phyloP scores from a whole-genome alignment of 2,329 filamentous ascomycete species.

The Clonostachys rosea region DNA sequence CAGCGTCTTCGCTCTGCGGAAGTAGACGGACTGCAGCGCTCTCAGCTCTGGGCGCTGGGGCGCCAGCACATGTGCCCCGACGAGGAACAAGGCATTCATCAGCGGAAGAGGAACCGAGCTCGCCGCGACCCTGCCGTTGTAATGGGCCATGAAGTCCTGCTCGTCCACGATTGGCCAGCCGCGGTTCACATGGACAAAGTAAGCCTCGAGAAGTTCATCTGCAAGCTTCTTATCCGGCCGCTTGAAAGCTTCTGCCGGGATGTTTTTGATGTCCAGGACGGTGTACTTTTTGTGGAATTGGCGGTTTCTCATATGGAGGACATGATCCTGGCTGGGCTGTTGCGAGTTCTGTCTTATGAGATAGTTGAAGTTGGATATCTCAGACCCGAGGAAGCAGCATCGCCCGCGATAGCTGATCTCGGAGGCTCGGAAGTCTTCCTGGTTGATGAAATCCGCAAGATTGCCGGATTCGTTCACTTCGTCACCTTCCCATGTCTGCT shows the following conservation, averaged over 20 bases:
- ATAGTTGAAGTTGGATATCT: conserved; percentile 51
- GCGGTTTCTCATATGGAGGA: conserved; percentile 25
- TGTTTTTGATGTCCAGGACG: conserved; percentile 28
- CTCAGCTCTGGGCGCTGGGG: conserved; percentile 32
- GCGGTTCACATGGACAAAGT: conserved; percentile 43
- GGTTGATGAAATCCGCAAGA: conserved; percentile 44
- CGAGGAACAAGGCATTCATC: conserved; percentile 43
- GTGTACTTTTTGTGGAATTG: conserved; percentile 27
- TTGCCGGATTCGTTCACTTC: conserved; percentile 37
- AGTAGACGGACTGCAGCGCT: conserved; percentile 36
- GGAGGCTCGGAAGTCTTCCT: conserved; percentile 33
- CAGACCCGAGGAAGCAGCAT: conserved; percentile 49
- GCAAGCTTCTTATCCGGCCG: conserved; percentile 40
- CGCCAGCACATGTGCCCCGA: conserved; percentile 43
- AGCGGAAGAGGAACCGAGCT: conserved; percentile 25
- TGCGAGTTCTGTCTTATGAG: conserved; percentile 41
- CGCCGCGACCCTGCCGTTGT: conserved; percentile 19
- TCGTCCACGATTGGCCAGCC: conserved; percentile 48
- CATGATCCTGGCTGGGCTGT: conserved; percentile 11
- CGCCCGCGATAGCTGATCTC: conserved; percentile 42
- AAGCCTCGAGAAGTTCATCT: conserved; percentile 43
- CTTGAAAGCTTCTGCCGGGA: conserved; percentile 39
- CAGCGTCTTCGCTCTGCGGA: conserved; percentile 45
- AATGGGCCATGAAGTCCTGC: conserved; percentile 43
- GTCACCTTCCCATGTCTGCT: conserved; percentile 7